Evolutionary conservation across 2,329 filamentous ascomycete genomes (phyloP), one percentile per base, ranked within the genome.

Genomic region (Ceratocystis ficicola): DNA sequence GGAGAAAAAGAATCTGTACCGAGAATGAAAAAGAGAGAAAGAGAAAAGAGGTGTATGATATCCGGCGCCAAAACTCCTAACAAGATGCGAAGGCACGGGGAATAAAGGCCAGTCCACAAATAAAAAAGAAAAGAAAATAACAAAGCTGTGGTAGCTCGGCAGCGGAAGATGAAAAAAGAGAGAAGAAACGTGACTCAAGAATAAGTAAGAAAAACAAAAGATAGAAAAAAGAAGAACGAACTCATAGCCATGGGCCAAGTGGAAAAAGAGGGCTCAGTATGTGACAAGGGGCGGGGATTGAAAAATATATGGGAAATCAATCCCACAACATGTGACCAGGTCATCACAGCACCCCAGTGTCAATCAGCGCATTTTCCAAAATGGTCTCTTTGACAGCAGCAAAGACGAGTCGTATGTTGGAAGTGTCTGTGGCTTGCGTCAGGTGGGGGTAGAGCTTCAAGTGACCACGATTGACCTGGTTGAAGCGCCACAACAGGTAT

Each of bases 371-470:
- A 75, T 99, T 99, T 76, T 97, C 95, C 71, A 99, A 79, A 73
- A 99, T 99, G 44, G 94, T 99, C 78, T 99, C 94, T 76, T 99
- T 99, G 68, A 99, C 94, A 7, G 94, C 94, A 44, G 93, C 94
- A 76, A 99, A 99, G 61, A 99, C 94, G 46, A 99, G 83, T 70
- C 94, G 89, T 72, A 99, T 96, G 73, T 99, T 99, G 64, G 92
- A 96, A 3, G 94, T 99, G 75, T 99, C 94, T 69, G 94, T 99
- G 59, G 94, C 94, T 87, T 99, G 94, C 44, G 94, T 99, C 69
- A 99, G 83, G 76, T 99, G 94, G 74, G 94, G 94, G 75, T 97
- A 99, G 65, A 99, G 81, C 73, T 97, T 97, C 57, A 99, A 80
- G 76, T 97, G 93, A 62, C 92, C 93, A 68, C 94, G 82, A 74